Percentiles rank a stretch among this genome's conserved stretches.
Conservation (phyloP, 805 yeast genomes). For the Saccharomycopsis sp. region DNA sequence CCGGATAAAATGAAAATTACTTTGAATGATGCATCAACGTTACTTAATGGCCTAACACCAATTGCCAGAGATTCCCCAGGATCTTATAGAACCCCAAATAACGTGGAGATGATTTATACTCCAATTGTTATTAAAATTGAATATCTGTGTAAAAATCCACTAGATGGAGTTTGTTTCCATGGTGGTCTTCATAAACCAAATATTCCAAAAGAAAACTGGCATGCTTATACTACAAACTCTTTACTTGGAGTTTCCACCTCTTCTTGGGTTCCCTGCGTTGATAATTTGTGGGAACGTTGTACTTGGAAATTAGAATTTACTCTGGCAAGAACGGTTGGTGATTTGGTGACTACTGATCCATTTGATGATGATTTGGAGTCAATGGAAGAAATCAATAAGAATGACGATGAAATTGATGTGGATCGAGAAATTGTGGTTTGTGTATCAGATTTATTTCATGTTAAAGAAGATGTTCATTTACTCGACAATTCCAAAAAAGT, state of each 20-base stretch:
- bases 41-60: slow-evolving; percentile 28
- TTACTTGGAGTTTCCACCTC: slow-evolving; percentile 76
- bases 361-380: slow-evolving; percentile 10
- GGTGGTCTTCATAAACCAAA: slow-evolving; percentile 38
- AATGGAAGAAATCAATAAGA: slow-evolving; percentile 11
- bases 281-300: slow-evolving; percentile 74
- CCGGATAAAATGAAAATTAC: slow-evolving; percentile 60
- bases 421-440: slow-evolving; percentile 52
- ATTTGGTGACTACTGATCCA: slow-evolving; percentile 34
- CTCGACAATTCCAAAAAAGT: slow-evolving; percentile 65
- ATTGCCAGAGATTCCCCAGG: slow-evolving; percentile 31
- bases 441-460: slow-evolving; percentile 59
- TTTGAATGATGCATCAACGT: slow-evolving; percentile 38
- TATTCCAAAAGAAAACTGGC: slow-evolving; percentile 48
- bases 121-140: slow-evolving; percentile 66
- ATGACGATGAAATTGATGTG: slow-evolving; percentile 16
- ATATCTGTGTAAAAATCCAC: slow-evolving; percentile 54
- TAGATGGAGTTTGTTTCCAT: slow-evolving; percentile 66
- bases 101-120: slow-evolving; percentile 45
- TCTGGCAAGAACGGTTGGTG: slow-evolving; percentile 70
- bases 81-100: slow-evolving; percentile 26
- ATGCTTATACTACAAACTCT: slow-evolving; percentile 74
- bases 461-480: slow-evolving; percentile 65
- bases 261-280: slow-evolving; percentile 97
- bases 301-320: slow-evolving; percentile 90